Evolutionary conservation across 192 early-diverging fungal species (phyloP), one percentile per base, ranked within the genome.

Genomic region (Phlyctochytrium bullatum): DNA sequence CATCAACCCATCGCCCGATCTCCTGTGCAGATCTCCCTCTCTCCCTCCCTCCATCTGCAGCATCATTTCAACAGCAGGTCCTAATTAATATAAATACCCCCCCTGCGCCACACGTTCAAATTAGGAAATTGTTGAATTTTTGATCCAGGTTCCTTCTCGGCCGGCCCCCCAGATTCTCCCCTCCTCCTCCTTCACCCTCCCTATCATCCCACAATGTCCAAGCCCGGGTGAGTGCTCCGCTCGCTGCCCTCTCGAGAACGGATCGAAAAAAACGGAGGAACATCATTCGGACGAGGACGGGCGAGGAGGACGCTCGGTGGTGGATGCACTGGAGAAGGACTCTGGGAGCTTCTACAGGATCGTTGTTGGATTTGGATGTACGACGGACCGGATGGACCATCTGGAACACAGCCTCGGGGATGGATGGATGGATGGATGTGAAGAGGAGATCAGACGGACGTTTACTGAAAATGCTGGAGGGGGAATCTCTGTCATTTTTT

Each of bases 211-310:
- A 52, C 28, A 64, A 64, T 64, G 63, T 64, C 63, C 20, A 64
- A 64, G 29, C 12, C 63, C 24, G 63, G 63, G 63, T 64, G 63
- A 52, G 63, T 29, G n/a, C n/a, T n/a, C n/a, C n/a, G n/a, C n/a
- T n/a, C n/a, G n/a, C n/a, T n/a, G n/a, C n/a, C n/a, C n/a, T n/a
- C n/a, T n/a, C n/a, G n/a, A n/a, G n/a, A n/a, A n/a, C n/a, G n/a
- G n/a, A 62, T 62, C 61, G 20, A 47, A 64, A 64, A 23, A 34
- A 24, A 25, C 31, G 10, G 10, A 34, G 25, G 25, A 62, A 24
- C 1, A 17, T 34, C 27, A n/a, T n/a, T n/a, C n/a, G n/a, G n/a
- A n/a, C 32, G 61, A 24, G 2, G 25, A 17, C 20, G 25, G 2
- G n/a, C 30, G 10, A n/a, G 61, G 31, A 1, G 16, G 61, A 20